Evolutionary conservation across 805 yeast genomes (phyloP).

Genomic region (Ogataea neopini): DNA sequence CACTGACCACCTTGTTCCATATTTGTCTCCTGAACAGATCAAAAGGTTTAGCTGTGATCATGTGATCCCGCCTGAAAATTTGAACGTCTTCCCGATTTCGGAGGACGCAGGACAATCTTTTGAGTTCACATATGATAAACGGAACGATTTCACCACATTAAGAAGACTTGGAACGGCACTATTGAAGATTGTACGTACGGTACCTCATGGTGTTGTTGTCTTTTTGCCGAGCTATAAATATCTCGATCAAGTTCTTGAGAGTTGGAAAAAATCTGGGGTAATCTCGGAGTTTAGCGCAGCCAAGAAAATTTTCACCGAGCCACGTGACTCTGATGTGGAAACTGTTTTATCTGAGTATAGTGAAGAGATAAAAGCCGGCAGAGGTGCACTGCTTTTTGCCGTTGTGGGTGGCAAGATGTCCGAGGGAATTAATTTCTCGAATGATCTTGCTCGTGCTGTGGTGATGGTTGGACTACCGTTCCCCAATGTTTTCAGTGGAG

Average conservation of each 20-base stretch:
- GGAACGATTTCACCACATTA: slow-evolving; percentile 51
- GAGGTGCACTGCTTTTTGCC: slow-evolving; percentile 72
- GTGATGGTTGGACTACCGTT: slow-evolving; percentile 87
- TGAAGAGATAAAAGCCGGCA: slow-evolving; percentile 35
- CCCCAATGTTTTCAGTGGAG: slow-evolving; percentile 84
- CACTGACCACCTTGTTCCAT: slow-evolving; percentile 64
- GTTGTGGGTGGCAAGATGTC: slow-evolving; percentile 93
- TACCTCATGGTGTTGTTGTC: slow-evolving; percentile 77
- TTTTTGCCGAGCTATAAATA: slow-evolving; percentile 87
- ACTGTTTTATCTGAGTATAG: slow-evolving; percentile 53
- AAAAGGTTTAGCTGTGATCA: slow-evolving; percentile 75
- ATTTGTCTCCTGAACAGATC: slow-evolving; percentile 42
- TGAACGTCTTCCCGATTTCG: slow-evolving; percentile 58
- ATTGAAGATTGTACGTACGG: slow-evolving; percentile 38
- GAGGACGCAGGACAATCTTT: slow-evolving; percentile 35
- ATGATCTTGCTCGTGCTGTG: slow-evolving; percentile 83
- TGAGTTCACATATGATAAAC: slow-evolving; percentile 69
- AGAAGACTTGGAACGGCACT: slow-evolving; percentile 52
- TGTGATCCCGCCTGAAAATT: slow-evolving; percentile 70
- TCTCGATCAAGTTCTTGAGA: slow-evolving; percentile 47
- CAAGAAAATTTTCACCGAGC: slow-evolving; percentile 61
- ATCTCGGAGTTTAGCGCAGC: slow-evolving; percentile 37
- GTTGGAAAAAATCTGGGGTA: slow-evolving; percentile 50
- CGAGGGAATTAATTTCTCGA: slow-evolving; percentile 91
- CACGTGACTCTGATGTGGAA: slow-evolving; percentile 45